Percentiles rank a stretch among this genome's conserved stretches.
Evolutionary conservation across 2,329 filamentous ascomycete species (phyloP).

Genomic region (Trichoderma sp.): DNA sequence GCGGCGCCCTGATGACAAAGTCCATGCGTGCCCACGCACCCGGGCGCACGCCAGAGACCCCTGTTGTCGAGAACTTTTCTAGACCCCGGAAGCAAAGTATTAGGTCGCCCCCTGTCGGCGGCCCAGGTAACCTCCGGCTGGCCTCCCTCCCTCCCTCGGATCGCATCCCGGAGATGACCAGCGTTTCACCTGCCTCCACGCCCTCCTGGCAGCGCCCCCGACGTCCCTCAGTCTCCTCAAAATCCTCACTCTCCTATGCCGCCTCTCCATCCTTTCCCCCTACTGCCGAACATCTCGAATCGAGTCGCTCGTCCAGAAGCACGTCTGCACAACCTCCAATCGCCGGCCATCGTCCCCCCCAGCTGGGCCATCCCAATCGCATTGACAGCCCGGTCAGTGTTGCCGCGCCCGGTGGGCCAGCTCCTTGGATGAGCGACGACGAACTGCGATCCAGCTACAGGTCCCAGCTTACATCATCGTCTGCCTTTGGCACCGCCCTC

Average conservation of each 20-base stretch:
- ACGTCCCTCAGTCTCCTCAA: slow-evolving; percentile 53
- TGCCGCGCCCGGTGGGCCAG: slow-evolving; percentile 40
- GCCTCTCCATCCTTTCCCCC: slow-evolving; percentile 47
- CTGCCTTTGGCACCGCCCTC: slow-evolving; percentile 61
- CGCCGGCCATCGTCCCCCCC: slow-evolving; percentile 36
- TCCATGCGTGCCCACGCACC: slow-evolving; percentile 42
- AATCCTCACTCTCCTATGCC: slow-evolving; percentile 51
- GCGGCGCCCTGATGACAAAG: slow-evolving; percentile 36
- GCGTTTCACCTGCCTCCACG: slow-evolving; percentile 36
- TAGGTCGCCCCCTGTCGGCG: slow-evolving; percentile 47
- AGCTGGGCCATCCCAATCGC: slow-evolving; percentile 34
- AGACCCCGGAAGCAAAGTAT: slow-evolving; percentile 54
- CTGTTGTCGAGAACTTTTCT: slow-evolving; percentile 60
- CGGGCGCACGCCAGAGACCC: slow-evolving; percentile 42
- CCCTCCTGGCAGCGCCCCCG: slow-evolving; percentile 49
- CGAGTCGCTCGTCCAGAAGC: slow-evolving; percentile 36
- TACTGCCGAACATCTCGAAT: slow-evolving; percentile 47
- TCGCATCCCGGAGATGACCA: slow-evolving; percentile 38
- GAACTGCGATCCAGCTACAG: slow-evolving; percentile 59
- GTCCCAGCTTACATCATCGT: slow-evolving; percentile 58
- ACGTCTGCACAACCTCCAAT: slow-evolving; percentile 35
- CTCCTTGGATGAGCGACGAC: slow-evolving; percentile 54
- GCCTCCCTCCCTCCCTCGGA: slow-evolving; percentile 38
- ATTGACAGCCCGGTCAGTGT: slow-evolving; percentile 46
- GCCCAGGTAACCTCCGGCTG: slow-evolving; percentile 40